A percentile compares a stretch with the other conserved stretches of the same genome.
phyloP scores from a whole-genome alignment of 2,329 filamentous ascomycete species.

The Aquanectria penicillioides region DNA sequence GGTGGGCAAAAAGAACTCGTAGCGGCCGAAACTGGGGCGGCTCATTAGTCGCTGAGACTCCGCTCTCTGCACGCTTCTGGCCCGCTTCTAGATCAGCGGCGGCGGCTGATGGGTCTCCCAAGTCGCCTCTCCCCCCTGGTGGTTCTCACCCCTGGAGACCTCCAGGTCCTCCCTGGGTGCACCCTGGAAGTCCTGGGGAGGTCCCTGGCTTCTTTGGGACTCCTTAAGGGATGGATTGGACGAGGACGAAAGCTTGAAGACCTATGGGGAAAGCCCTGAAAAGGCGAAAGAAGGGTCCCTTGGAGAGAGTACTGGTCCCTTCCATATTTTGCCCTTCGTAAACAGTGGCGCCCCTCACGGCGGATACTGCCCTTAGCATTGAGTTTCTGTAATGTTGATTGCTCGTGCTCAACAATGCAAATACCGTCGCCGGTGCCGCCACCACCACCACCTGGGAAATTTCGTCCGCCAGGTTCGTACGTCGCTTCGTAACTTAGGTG shows the following conservation, averaged over 20 bases:
- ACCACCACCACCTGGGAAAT: too few species aligned
- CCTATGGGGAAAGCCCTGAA: constrained; percentile 8
- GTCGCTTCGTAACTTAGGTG: too few species aligned
- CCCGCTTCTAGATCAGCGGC: constrained; percentile 45
- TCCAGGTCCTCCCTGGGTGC: constrained; percentile 30
- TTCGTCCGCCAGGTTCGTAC: too few species aligned
- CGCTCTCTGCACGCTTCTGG: constrained; percentile 43
- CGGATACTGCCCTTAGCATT: neutral
- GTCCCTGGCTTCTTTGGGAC: constrained; percentile 16
- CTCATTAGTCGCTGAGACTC: constrained; percentile 40
- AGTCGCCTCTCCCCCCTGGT: constrained; percentile 12
- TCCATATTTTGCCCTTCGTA: constrained; percentile 5
- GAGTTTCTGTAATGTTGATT: too few species aligned
- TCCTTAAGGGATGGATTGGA: constrained; percentile 19
- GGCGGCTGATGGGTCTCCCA: constrained; percentile 36
- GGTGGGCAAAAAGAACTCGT: constrained; percentile 32
- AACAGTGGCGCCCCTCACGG: constrained; percentile 1
- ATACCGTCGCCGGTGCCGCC: constrained; percentile 3
- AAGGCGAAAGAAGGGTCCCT: constrained; percentile 4
- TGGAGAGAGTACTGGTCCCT: neutral
- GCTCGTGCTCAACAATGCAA: constrained; percentile 3
- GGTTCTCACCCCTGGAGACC: constrained; percentile 29
- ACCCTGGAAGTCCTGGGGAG: constrained; percentile 17
- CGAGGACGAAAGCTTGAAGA: constrained; percentile 5
- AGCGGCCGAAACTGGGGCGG: constrained; percentile 41